phyloP scores from a whole-genome alignment of 768 basidiomycete genomes.

The Candolleomyces eurysporus region DNA sequence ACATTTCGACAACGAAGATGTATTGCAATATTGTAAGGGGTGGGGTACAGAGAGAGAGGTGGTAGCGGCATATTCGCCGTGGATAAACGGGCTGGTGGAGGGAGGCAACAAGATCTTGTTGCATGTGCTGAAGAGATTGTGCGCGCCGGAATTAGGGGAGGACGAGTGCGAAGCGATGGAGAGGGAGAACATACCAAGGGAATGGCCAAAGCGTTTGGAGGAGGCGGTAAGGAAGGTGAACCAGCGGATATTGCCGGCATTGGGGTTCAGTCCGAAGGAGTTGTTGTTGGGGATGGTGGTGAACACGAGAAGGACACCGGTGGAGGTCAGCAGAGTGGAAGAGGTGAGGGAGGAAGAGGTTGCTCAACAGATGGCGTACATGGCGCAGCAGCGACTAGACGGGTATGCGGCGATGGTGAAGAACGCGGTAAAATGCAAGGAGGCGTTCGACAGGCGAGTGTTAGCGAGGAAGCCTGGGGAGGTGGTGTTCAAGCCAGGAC shows the following conservation, averaged over 20 bases:
- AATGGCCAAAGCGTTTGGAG: slow-evolving; percentile 33
- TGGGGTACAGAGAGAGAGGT: slow-evolving; percentile 18
- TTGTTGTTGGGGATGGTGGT: slow-evolving; percentile 26
- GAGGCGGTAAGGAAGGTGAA: slow-evolving; percentile 22
- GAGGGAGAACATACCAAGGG: slow-evolving; percentile 18
- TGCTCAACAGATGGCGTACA: slow-evolving; percentile 25
- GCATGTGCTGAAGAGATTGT: slow-evolving; percentile 23
- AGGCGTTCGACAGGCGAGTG: slow-evolving; percentile 25
- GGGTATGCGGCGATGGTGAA: slow-evolving; percentile 21
- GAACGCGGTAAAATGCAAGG: slow-evolving; percentile 23
- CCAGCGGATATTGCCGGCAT: slow-evolving; percentile 19
- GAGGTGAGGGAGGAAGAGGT: not conserved
- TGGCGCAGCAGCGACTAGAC: slow-evolving; percentile 26
- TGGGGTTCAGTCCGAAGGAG: slow-evolving; percentile 27
- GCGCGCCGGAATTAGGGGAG: slow-evolving; percentile 29
- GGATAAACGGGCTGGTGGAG: slow-evolving; percentile 32
- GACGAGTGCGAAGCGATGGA: slow-evolving; percentile 17
- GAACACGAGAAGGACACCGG: slow-evolving; percentile 21
- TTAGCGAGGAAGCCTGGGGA: slow-evolving; percentile 11
- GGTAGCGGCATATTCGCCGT: slow-evolving; percentile 34
- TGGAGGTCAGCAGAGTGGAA: not conserved
- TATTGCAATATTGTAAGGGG: slow-evolving; percentile 22
- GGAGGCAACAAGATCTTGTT: slow-evolving; percentile 30
- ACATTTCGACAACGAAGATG: slow-evolving; percentile 34
- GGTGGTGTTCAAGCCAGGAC: slow-evolving; percentile 21